Conservation (phyloP, 352 stramenopile species). For the Pythium biforme region DNA sequence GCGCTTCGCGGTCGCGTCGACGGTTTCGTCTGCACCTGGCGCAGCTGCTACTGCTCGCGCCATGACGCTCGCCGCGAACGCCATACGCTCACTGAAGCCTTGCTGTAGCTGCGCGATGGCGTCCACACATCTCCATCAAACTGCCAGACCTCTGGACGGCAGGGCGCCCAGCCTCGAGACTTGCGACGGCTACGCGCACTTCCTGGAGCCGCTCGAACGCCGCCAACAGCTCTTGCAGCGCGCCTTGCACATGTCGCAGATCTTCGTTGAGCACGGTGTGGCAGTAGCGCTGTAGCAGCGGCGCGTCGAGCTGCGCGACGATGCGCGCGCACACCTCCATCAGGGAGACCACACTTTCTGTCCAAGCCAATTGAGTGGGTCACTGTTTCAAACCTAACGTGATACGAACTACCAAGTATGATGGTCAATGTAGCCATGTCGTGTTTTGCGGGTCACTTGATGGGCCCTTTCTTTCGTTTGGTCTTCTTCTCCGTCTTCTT, state of each 20-base stretch:
- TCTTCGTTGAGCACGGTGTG: slow-evolving; percentile 11
- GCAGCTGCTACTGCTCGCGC: too few relatives aligned
- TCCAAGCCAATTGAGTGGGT: too few relatives aligned
- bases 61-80: too few relatives aligned
- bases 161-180: slow-evolving; percentile 6
- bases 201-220: slow-evolving; percentile 16
- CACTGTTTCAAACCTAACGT: neutral
- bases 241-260: neutral
- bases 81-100: too few relatives aligned
- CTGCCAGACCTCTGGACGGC: neutral
- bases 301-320: slow-evolving; percentile 12
- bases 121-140: slow-evolving; percentile 6
- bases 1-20: too few relatives aligned
- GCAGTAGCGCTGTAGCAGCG: slow-evolving; percentile 18
- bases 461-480: too few relatives aligned
- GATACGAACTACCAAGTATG: too few relatives aligned
- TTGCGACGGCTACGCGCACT: slow-evolving; percentile 15
- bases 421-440: neutral
- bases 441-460: too few relatives aligned
- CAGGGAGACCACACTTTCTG: too few relatives aligned
- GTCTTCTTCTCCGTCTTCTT: too few relatives aligned
- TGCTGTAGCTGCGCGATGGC: neutral
- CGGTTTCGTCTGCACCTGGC: too few relatives aligned
- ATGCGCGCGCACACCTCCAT: slow-evolving; percentile 11
- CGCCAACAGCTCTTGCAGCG: neutral